Base-by-base conservation (phyloP, 2,329 filamentous ascomycete species). In the Sporothrix luriei region DNA sequence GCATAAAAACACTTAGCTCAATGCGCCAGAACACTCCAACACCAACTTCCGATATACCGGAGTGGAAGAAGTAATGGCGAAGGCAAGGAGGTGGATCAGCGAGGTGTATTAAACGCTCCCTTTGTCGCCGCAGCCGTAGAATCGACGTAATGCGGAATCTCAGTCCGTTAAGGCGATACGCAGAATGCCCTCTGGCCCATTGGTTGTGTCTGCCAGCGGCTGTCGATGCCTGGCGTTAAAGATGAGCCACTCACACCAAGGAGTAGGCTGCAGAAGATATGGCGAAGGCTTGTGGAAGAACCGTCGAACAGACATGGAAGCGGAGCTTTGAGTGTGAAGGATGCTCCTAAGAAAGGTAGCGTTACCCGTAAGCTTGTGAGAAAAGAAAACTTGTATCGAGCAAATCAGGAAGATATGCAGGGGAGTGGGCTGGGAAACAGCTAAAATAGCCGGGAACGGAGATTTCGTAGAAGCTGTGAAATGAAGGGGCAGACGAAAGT, bases 401-500 rank as follows among this genome's bases (percentile, higher is more conserved):
- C 75, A 74, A 76, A 77, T 77, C 75, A 76, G 72, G 72, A 73
- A 62, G 29, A 52, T 70, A 61, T 72, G 73, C 74, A 75, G 74
- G 73, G 71, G 71, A 48, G 66, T 74, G 73, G 69, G 65, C 66
- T 72, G 71, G 71, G 75, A 71, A 70, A 72, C 73, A 72, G 70
- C 69, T 69, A 71, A 70, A 71, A 71, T 46, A 46, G 16, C 72
- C 67, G 62, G 46, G 38, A 16, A 29, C 46, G 65, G 40, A 52
- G 29, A 51, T 19, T 43, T 43, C 11, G 62, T 54, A 43, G 40
- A 11, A 11, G 26, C 16, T 66, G 49, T 51, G 14, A 13, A 48
- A 64, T 49, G 26, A 59, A 48, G 29, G 66, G 49, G 51, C 13
- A 26, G 49, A 33, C 33, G 33, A 55, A 3, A 55, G n/a, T 26